Evolutionary conservation across 1,284 basidiomycete genomes (phyloP), one percentile per base, ranked within the genome.

Genomic region (Fomitopsis palustris): DNA sequence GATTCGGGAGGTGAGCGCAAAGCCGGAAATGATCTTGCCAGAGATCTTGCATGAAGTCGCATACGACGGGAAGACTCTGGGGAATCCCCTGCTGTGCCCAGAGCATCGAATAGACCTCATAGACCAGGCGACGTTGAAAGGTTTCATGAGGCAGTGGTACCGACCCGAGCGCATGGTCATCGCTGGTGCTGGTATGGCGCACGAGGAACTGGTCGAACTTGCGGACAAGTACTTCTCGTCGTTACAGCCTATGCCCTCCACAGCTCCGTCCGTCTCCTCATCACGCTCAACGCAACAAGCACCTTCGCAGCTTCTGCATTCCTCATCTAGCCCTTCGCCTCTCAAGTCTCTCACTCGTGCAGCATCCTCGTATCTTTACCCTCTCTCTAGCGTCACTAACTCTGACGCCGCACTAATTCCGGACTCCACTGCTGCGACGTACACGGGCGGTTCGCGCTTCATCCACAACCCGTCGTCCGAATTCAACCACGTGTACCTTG

Each of bases 11-110:
- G 86, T 98, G 61, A 85, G 77, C 71, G 81, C 83, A 55, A 98
- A 98, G 73, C 95, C 96, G 0, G 96, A 98, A 68, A 90, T 95
- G 83, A 91, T 96, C 62, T 78, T 98, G n/a, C 96, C 96, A 2
- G 96, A 99, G 70, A 76, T 96, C 5, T 74, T 98, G 25, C 96
- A 98, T 71, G 80, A 84, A 37, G 88, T 95, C 58, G 96, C 96
- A 0, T 98, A 93, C 72, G 79, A 83, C 58, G 77, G 81, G 62
- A 85, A 85, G 63, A 94, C 90, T 0, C 81, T 98, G 1, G 96
- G 96, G 31, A 97, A 96, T 73, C 87, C 95, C 0, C 75, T 98
- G 19, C 77, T 98, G 12, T 97, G 95, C 70, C 93, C 94, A 1
- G 88, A 93, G 65, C 89, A 95, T 43, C 87, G 90, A 55, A 84